phyloP scores from a whole-genome alignment of 225 moss, liverwort and hornwort genomes.

The Thuidium tamariscinum region DNA sequence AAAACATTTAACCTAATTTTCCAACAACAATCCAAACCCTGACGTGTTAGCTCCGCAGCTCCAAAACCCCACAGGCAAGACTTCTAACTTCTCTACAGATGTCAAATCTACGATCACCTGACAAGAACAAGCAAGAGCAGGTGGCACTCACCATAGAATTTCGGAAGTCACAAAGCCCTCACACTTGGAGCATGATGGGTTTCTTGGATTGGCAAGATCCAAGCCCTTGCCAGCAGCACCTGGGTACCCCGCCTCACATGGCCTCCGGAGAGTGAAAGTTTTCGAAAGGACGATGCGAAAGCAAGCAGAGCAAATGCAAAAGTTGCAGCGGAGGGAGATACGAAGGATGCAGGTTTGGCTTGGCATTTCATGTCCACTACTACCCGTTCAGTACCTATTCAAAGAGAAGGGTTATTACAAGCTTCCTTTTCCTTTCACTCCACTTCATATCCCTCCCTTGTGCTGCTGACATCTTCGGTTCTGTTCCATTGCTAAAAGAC shows the following conservation, averaged over 20 bases:
- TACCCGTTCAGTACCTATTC: conserved; percentile 15
- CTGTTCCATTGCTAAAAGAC: not conserved
- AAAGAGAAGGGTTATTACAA: not conserved
- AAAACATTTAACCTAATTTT: not conserved
- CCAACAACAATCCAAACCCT: not conserved
- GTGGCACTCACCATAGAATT: not conserved
- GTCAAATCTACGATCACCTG: not conserved
- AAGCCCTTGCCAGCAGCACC: not conserved
- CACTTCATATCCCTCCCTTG: not conserved
- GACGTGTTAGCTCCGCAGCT: not conserved
- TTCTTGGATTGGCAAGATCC: not conserved
- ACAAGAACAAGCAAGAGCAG: not conserved
- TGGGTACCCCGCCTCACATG: not conserved
- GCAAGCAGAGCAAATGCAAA: not conserved
- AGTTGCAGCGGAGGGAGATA: conserved; percentile 16
- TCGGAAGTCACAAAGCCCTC: not conserved
- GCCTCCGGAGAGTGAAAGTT: not conserved
- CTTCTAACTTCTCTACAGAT: not conserved
- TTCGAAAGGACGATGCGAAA: conserved; percentile 3
- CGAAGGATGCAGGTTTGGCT: not conserved
- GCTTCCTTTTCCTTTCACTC: not conserved
- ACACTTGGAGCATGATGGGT: not conserved
- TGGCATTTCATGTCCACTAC: conserved; percentile 13
- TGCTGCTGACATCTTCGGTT: not conserved
- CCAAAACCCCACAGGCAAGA: not conserved